Evolutionary conservation across 1,139 yeast species (phyloP), one percentile per base, ranked within the genome.

Genomic region (Blastobotrys buckinghamii): DNA sequence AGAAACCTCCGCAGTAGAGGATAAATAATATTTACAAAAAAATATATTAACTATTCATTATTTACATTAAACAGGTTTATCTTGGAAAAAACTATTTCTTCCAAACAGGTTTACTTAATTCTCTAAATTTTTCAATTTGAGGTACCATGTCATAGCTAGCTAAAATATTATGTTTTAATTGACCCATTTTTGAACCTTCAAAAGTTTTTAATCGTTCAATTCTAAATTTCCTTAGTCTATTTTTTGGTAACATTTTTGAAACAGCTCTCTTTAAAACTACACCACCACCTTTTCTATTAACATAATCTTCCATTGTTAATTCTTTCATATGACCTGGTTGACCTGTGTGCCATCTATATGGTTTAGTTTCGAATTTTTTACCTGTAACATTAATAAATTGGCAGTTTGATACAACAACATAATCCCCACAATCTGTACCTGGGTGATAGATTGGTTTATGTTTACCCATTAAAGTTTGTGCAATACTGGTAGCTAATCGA

Each of bases 371-470:
- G 65, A 90, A 67, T 66, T 92, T 92, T 57, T 81, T 82, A 54
- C 97, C 97, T 0, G 96, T 82, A 16, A 84, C 76, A 60, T 81
- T 82, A 59, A 94, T 67, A 58, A 81, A 80, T 53, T 87, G 78
- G 63, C 97, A 89, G 71, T 92, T 92, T 12, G 97, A 86, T 1
- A 92, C 97, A 16, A 92, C 97, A 16, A 92, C 97, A 62, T 90
- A 92, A 68, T 92, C 99, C 12, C 99, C 99, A 58, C 84, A 82
- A 70, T 92, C 99, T 64, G 53, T 77, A 70, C 79, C 70, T 10
- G 76, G 77, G 56, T 90, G 86, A 59, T 71, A 84, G 0, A 89
- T 79, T 7, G 98, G 99, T 72, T 92, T 92, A 70, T 92, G 97
- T 67, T 94, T 94, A 16, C 99, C 98, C 72, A 87, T 89, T 47